Percentiles rank a stretch among this genome's conserved stretches.
Conservation (phyloP, 2,329 filamentous ascomycete genomes). For the Graphiopsis chlorocephala region DNA sequence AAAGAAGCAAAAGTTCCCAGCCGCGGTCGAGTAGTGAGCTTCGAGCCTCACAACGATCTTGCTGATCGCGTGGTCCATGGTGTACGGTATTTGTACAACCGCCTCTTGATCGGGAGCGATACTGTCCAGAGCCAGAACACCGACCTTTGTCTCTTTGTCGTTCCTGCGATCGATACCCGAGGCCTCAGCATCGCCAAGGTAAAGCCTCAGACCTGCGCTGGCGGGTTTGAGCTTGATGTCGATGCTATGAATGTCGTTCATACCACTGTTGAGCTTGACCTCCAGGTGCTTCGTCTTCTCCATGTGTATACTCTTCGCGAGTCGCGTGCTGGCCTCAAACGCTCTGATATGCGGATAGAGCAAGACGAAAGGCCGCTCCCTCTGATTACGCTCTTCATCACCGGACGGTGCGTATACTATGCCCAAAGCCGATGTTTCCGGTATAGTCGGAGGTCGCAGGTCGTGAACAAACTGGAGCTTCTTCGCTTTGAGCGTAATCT, state of each 20-base stretch:
- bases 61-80: constrained; percentile 63
- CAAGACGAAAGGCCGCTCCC: constrained; percentile 51
- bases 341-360: constrained; percentile 69
- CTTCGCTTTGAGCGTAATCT: constrained; percentile 62
- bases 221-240: constrained; percentile 55
- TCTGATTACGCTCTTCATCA: constrained; percentile 13
- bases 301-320: constrained; percentile 71
- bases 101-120: constrained; percentile 43
- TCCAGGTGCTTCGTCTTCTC: constrained; percentile 77
- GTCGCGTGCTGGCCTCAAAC: constrained; percentile 64
- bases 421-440: constrained; percentile 10
- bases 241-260: constrained; percentile 60
- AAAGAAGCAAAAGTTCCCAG: constrained; percentile 47
- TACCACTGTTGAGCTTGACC: constrained; percentile 68
- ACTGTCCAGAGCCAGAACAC: constrained; percentile 21
- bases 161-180: background rate
- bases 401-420: constrained; percentile 13
- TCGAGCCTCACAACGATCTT: constrained; percentile 69
- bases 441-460: constrained; percentile 42
- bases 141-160: constrained; percentile 17
- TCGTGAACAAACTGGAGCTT: constrained; percentile 68
- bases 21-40: constrained; percentile 27
- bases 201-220: constrained; percentile 59
- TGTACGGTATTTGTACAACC: constrained; percentile 73
- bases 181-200: constrained; percentile 48